phyloP scores from a whole-genome alignment of 306 rosid genomes.

The Echinosophora koreensis region DNA sequence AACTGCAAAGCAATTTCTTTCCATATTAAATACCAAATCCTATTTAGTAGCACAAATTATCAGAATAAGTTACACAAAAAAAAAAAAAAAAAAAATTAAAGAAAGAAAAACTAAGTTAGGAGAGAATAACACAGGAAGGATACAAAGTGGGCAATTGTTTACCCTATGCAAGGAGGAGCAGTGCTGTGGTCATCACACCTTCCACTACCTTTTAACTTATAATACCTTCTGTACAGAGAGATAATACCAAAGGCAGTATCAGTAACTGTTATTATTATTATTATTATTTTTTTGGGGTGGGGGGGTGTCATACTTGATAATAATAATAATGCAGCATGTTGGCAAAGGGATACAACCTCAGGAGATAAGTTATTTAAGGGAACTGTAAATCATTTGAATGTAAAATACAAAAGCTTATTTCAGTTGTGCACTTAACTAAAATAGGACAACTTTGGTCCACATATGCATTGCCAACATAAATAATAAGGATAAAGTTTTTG shows the following conservation, averaged over 20 bases:
- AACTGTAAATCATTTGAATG: constrained; percentile 23
- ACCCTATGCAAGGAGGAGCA: constrained; percentile 93
- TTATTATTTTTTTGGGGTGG: no score
- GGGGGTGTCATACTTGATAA: neutral
- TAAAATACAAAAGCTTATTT: constrained; percentile 1
- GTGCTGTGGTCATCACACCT: constrained; percentile 75
- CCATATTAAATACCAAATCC: constrained; percentile 34
- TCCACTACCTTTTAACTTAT: constrained; percentile 77
- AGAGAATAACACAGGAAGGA: constrained; percentile 36
- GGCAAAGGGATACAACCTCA: constrained; percentile 1
- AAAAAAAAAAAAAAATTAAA: constrained; percentile 26
- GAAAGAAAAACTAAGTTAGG: neutral
- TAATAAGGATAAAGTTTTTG: neutral
- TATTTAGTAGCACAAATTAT: constrained; percentile 29
- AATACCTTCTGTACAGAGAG: constrained; percentile 71
- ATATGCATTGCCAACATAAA: neutral
- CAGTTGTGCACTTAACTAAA: constrained; percentile 25
- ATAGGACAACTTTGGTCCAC: neutral
- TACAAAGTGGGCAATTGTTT: constrained; percentile 38
- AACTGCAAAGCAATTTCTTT: constrained; percentile 60
- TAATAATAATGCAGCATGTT: neutral
- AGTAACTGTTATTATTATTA: constrained; percentile 20
- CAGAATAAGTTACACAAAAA: neutral
- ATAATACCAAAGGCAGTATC: constrained; percentile 37
- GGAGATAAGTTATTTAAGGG: constrained; percentile 29